Base-by-base conservation (phyloP, 306 rosid species). In the Sophora flavescens region DNA sequence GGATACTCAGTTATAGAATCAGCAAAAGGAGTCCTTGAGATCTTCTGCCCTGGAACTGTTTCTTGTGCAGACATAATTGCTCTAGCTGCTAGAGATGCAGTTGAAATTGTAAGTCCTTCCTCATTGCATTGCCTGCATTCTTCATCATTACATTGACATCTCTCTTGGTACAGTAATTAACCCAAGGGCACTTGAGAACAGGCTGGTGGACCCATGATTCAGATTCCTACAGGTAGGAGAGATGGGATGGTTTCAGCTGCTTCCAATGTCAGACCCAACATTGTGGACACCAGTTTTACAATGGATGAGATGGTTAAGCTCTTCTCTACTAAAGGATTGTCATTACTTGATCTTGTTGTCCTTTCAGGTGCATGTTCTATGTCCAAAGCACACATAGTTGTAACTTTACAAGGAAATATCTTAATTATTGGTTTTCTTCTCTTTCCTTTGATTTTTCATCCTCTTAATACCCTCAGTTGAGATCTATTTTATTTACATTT, bases 31-130 rank as follows among this genome's bases (percentile, higher is more conserved):
- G 59, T 84, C 52, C 81, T 88, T 15, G 97, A 93, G 69, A 8
- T 86, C 3, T 82, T 93, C 51, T 93, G 97, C 63, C 98, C 96
- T 0, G 86, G 63, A 81, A 89, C 88, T 8, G 98, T 93, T 83
- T 93, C 98, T 75, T 91, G 98, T 63, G 97, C 98, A 38, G 98
- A 93, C 79, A 85, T 93, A 65, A 74, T 93, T 76, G 98, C 89
- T 75, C 63, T 93, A 68, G 97, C 97, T 68, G 96, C 98, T 4
- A 87, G 96, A 87, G 98, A 93, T 81, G 97, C 98, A 0, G 94
- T 93, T 81, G 98, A 87, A 81, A 45, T 85, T 74, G 97, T 91
- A 74, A 86, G 93, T 18, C 22, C 30, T 76, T 44, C 68, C 74
- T 58, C 72, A 44, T 39, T 16, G 63, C 26, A 17, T 59, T 42